Evolutionary conservation across 352 stramenopile species (phyloP), one percentile per base, ranked within the genome.

Genomic region (Blastocystis sp.): DNA sequence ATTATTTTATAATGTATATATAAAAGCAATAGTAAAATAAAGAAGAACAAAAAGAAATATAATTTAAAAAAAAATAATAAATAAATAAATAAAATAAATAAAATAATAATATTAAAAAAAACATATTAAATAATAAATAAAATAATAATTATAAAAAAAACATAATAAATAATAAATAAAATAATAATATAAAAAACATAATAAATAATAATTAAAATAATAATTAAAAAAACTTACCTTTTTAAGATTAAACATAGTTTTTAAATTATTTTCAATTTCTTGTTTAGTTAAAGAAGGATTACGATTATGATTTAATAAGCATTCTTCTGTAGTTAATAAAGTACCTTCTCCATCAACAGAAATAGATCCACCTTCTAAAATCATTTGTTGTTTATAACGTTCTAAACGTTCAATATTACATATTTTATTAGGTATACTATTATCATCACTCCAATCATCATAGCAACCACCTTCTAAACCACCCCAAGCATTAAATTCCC

Each of bases 401-500:
- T 45, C 33, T 11, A 31, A 18, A 24, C 37, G 28, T 31, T 47
- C 54, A 21, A 68, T 46, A 25, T 55, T 36, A 31, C 65, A 43
- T 5, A 72, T 59, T 39, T 59, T 55, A 21, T 46, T 41, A n/a
- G 64, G 69, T 32, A 77, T 56, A 31, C 64, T 24, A 41, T 48
- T 34, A 64, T 80, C 74, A 18, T 65, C 24, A 36, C 43, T 37
- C 55, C 55, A 65, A 44, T 65, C 35, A 23, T 49, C 55, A 19
- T 68, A 55, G 58, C 65, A 76, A 27, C 64, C 69, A 42, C 70
- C 66, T 5, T 73, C 58, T 6, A 71, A 46, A 34, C 71, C 74
- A 28, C 74, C 74, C 64, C 75, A 80, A 10, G 71, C 70, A 55
- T 80, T 79, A 65, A 79, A 80, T 48, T 67, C 58, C 72, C 73